Conservation (phyloP, 2,329 filamentous ascomycete species). For the Penicillium oxalicum region DNA sequence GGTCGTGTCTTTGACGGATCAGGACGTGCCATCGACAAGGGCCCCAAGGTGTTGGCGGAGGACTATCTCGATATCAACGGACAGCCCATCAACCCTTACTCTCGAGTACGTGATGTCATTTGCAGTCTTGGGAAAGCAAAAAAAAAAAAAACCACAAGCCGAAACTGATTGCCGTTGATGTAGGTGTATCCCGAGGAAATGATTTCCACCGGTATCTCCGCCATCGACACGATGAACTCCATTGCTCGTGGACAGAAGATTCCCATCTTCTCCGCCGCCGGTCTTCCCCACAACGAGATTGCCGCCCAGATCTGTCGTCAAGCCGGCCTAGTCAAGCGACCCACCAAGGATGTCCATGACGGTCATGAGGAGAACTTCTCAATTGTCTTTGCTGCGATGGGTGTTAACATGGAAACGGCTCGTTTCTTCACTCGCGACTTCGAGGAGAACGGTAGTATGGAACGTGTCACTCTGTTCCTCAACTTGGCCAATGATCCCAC, state of each 20-base stretch:
- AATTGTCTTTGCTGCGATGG: constrained; percentile 99
- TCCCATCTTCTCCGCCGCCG: constrained; percentile 95
- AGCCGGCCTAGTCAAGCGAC: constrained; percentile 83
- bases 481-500: constrained; percentile 99
- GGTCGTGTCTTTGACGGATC: constrained; percentile 98
- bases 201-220: constrained; percentile 98
- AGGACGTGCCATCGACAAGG: constrained; percentile 96
- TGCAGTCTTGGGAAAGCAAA: not conserved
- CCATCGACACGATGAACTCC: constrained; percentile 97
- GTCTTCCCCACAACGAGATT: constrained; percentile 99
- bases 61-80: constrained; percentile 99
- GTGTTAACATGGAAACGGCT: constrained; percentile 98
- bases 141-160: constrained; percentile 11
- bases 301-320: constrained; percentile 98
- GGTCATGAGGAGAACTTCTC: constrained; percentile 99
- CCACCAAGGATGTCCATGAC: constrained; percentile 93
- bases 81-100: constrained; percentile 96
- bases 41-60: constrained; percentile 94
- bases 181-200: constrained; percentile 99
- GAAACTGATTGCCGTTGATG: not conserved
- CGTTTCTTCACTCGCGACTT: constrained; percentile 99
- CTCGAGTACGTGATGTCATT: constrained; percentile 56
- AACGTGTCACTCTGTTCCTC: constrained; percentile 93
- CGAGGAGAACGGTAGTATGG: constrained; percentile 98
- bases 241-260: constrained; percentile 99